Percentiles rank a stretch among this genome's conserved stretches.
These are phyloP conservation scores for Sclerotinia subarctica DNA, from an alignment of 2,329 filamentous ascomycete species.

Conservation along the genomic window DNA sequence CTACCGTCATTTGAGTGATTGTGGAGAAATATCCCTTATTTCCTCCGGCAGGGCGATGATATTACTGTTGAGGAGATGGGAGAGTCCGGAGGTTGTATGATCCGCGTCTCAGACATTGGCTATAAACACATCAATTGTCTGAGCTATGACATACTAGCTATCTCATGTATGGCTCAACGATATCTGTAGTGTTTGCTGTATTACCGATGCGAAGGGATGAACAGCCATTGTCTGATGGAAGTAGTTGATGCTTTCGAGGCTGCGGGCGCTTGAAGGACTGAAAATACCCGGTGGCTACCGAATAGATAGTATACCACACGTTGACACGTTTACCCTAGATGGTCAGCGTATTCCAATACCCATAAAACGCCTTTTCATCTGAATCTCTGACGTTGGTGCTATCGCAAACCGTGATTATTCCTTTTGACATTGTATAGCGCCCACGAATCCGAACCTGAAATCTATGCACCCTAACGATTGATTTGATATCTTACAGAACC, in stretches of 20 bases:
- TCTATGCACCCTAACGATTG: neutral
- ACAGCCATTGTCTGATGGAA: neutral
- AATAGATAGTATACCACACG: constrained; percentile 1
- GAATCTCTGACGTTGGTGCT: neutral
- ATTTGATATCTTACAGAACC: neutral
- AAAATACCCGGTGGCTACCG: neutral
- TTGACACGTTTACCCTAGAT: neutral
- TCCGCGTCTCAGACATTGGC: constrained; percentile 18
- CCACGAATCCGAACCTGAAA: neutral
- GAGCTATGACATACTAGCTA: constrained; percentile 1
- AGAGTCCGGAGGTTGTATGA: constrained; percentile 4
- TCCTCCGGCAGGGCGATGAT: neutral
- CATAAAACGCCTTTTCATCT: neutral
- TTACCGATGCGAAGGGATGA: constrained; percentile 4
- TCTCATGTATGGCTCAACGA: neutral
- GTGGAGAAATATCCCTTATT: neutral
- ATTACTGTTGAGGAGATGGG: neutral
- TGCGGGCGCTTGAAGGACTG: neutral
- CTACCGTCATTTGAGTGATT: neutral
- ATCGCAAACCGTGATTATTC: neutral
- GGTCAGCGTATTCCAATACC: neutral
- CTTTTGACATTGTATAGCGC: neutral
- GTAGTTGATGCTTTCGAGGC: neutral
- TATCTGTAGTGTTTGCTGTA: neutral
- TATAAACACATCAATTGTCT: neutral